Evolutionary conservation across 2,329 filamentous ascomycete genomes (phyloP).

Genomic region (Cytospora piceae): DNA sequence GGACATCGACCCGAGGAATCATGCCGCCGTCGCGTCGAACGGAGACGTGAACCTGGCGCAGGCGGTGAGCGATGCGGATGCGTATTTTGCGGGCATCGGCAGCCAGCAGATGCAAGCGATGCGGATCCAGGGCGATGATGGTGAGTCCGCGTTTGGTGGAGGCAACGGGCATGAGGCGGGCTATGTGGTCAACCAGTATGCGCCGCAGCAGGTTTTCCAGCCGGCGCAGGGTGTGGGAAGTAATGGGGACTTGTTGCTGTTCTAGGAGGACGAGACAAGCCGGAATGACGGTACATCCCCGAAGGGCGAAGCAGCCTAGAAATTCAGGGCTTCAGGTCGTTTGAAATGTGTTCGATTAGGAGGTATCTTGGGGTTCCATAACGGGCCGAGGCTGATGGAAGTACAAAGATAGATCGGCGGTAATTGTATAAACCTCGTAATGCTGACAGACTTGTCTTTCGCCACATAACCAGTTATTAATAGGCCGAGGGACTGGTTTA

Average conservation of each 20-base stretch:
- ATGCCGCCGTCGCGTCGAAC: constrained; percentile 33
- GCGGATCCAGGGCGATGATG: constrained; percentile 62
- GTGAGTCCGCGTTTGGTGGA: constrained; percentile 65
- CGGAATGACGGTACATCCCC: not conserved
- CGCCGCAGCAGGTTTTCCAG: constrained; percentile 75
- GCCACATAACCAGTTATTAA: not conserved
- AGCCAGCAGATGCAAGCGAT: constrained; percentile 74
- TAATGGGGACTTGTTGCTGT: constrained; percentile 73
- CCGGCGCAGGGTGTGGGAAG: constrained; percentile 65
- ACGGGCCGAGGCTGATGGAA: not conserved
- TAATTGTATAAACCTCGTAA: constrained; percentile 2
- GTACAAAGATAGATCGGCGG: not conserved
- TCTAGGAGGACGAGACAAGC: constrained; percentile 48
- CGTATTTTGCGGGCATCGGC: constrained; percentile 83
- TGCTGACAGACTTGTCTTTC: not conserved
- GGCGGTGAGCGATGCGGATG: constrained; percentile 83
- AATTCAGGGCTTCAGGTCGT: not conserved
- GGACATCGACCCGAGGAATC: constrained; percentile 52
- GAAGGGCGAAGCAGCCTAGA: not conserved
- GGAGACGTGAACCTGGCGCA: constrained; percentile 58
- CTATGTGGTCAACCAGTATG: constrained; percentile 82
- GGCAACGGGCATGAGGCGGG: constrained; percentile 56
- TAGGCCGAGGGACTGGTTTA: not conserved
- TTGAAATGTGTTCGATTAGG: not conserved
- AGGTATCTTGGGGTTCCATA: not conserved